Evolutionary conservation across 257 asterid genomes (phyloP).

Genomic region (Fraxinus pennsylvanica): DNA sequence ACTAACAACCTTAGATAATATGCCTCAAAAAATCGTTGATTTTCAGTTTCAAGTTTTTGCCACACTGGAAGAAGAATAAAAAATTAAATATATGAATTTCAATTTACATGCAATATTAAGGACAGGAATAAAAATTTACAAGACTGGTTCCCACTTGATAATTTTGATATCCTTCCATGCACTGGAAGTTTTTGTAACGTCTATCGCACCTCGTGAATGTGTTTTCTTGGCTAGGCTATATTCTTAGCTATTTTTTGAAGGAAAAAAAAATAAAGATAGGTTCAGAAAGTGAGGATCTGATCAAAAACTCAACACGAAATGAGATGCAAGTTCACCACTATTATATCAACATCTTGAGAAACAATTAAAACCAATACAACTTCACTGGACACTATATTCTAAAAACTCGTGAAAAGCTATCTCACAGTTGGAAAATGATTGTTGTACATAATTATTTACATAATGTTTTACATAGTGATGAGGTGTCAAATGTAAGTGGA

Average conservation of each 20-base stretch:
- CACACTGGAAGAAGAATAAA: constrained; percentile 64
- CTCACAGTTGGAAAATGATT: too few species aligned
- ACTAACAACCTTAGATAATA: constrained; percentile 73
- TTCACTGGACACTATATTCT: neutral
- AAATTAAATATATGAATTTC: constrained; percentile 22
- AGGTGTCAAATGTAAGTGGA: too few species aligned
- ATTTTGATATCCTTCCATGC: constrained; percentile 1
- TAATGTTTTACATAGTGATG: too few species aligned
- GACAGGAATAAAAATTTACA: constrained; percentile 1
- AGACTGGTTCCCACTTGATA: neutral
- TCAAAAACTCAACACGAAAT: neutral
- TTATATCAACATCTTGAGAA: neutral
- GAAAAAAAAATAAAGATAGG: neutral
- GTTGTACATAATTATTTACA: too few species aligned
- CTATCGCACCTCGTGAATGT: neutral
- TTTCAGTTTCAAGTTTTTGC: constrained; percentile 93
- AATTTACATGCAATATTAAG: neutral
- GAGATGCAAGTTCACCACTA: neutral
- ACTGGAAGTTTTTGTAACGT: neutral
- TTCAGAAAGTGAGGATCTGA: neutral
- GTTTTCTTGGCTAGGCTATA: neutral
- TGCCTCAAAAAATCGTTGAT: constrained; percentile 76
- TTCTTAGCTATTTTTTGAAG: neutral
- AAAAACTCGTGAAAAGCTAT: neutral
- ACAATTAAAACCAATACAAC: neutral